A percentile compares a stretch with the other conserved stretches of the same genome.
Evolutionary conservation across 441 rosid species (phyloP).

Genomic region (Croton setiger): DNA sequence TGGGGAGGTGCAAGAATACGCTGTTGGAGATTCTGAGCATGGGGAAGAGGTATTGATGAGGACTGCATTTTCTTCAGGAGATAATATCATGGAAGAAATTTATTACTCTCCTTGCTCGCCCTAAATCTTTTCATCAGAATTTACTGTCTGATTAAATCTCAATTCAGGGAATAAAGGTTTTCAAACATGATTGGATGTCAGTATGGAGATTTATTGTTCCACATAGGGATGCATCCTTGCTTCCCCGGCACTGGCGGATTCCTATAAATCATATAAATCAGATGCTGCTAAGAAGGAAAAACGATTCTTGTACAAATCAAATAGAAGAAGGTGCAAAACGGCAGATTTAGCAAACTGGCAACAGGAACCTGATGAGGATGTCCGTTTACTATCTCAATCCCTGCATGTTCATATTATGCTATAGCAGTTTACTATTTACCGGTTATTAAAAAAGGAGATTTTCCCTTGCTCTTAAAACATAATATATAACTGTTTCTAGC

Average conservation of each 20-base stretch:
- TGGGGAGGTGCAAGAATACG: constrained; percentile 23
- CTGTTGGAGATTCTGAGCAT: constrained; percentile 38
- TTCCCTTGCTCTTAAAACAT: not conserved
- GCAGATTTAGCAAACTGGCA: constrained; percentile 49
- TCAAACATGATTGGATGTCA: constrained; percentile 90
- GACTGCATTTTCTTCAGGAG: constrained; percentile 51
- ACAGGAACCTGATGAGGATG: constrained; percentile 53
- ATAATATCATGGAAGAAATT: constrained; percentile 35
- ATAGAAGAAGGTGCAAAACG: constrained; percentile 44
- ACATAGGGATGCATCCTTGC: constrained; percentile 79
- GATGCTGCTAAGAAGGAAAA: constrained; percentile 74
- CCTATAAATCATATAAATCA: constrained; percentile 82
- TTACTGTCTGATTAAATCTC: constrained; percentile 18
- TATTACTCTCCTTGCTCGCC: not conserved
- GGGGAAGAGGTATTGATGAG: constrained; percentile 44
- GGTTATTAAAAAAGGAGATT: not conserved
- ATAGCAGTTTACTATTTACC: no score
- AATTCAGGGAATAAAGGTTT: constrained; percentile 76
- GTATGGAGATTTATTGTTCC: constrained; percentile 88
- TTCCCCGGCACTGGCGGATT: constrained; percentile 86
- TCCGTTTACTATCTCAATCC: constrained; percentile 19
- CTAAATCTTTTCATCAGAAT: constrained; percentile 11
- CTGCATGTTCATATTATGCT: not conserved
- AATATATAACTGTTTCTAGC: not conserved
- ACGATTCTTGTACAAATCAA: constrained; percentile 57